Evolutionary conservation across 1,284 basidiomycete genomes (phyloP), one percentile per base, ranked within the genome.

Genomic region (Cryptococcus maquisensis): DNA sequence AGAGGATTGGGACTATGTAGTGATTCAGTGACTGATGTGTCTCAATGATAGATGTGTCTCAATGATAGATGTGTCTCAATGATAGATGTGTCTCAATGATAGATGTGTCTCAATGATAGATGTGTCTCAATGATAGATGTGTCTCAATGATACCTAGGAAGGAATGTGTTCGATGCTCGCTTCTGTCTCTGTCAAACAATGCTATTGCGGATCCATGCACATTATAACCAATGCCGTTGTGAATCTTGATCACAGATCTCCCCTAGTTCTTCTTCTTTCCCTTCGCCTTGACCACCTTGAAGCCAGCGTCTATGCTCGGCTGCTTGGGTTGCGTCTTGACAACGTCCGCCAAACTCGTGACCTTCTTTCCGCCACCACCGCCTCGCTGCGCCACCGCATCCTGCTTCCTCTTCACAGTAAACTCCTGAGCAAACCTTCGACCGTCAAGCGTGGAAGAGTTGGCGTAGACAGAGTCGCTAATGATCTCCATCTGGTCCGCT

Each of bases 381-480:
- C 71, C 67, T 60, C 47, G n/a, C 23, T 55, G 56, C 45, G 62
- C 57, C 37, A 54, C 59, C 0, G 83, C 85, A 67, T 94, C 91
- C 10, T 81, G 81, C 78, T 94, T 96, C 53, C 94, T 85, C 72
- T 84, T 88, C 58, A 80, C 83, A 47, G 92, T 84, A 69, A 94
- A 98, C 66, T 98, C 93, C 5, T 86, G 80, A 1, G 93, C 92
- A 68, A 98, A 98, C 28, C 94, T 83, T 51, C 94, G 83, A 1
- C 96, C 96, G 67, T 98, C 93, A 40, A 99, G 82, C 2, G 90
- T 98, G 23, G 90, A 88, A 65, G 89, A 93, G 67, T 88, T 92
- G 39, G 90, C 87, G 71, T 98, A 98, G 53, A 98, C 90, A 42
- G 86, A 80, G 70, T 96, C 93, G 20, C 88, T 87, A 60, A 97